These are phyloP conservation scores for Venturia carpophila DNA, from an alignment of 2,329 filamentous ascomycete genomes.

Conservation along the genomic window DNA sequence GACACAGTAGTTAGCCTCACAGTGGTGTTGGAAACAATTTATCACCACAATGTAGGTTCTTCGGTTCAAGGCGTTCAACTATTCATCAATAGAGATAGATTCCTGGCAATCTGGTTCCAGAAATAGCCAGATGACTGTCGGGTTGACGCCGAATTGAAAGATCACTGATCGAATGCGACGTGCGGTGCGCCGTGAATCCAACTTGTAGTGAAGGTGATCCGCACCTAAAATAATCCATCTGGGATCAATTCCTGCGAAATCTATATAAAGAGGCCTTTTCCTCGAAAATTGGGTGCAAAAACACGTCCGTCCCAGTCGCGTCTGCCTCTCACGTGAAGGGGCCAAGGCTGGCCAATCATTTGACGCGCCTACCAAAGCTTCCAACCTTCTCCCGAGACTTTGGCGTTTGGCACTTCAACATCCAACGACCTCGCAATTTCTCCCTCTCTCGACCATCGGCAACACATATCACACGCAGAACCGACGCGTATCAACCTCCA, in stretches of 20 bases:
- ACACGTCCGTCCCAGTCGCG: not conserved
- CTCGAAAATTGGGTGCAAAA: not conserved
- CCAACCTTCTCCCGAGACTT: slow-evolving; percentile 1
- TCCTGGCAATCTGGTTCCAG: too few relatives aligned
- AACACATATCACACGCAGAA: not conserved
- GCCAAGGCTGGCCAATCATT: not conserved
- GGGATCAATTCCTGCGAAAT: not conserved
- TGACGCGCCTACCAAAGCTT: not conserved
- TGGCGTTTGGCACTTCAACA: slow-evolving; percentile 1
- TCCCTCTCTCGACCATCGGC: not conserved
- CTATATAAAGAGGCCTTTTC: not conserved
- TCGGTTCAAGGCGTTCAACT: too few relatives aligned
- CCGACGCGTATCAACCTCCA: not conserved
- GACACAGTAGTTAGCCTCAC: too few relatives aligned
- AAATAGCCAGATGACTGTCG: too few relatives aligned
- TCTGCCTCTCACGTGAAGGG: not conserved
- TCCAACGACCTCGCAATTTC: not conserved
- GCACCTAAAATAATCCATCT: not conserved
- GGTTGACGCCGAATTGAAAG: not conserved
- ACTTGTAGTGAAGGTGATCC: not conserved
- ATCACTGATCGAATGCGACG: not conserved
- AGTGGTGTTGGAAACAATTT: too few relatives aligned
- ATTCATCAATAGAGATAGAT: too few relatives aligned
- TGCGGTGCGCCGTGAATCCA: not conserved
- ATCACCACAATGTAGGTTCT: too few relatives aligned